Evolutionary conservation across 495 filamentous ascomycete genomes (phyloP).

Genomic region (Aspergillus taichungensis): DNA sequence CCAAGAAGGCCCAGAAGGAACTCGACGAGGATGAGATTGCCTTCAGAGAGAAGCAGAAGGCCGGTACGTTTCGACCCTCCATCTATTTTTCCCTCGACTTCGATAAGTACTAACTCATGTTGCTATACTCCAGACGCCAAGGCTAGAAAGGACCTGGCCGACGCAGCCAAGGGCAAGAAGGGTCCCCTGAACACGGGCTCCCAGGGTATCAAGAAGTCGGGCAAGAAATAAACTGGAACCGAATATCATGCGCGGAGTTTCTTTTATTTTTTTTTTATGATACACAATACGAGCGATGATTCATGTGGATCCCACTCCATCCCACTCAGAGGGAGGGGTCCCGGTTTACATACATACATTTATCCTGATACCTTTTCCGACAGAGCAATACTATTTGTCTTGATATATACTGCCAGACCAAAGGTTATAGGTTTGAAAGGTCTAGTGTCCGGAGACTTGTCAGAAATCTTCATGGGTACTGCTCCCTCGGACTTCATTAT

Average conservation of each 20-base stretch:
- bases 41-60: slow-evolving; percentile 63
- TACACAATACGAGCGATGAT: slow-evolving; percentile 25
- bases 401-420: too few relatives aligned
- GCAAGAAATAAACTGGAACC: slow-evolving; percentile 59
- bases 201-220: slow-evolving; percentile 86
- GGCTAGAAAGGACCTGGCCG: slow-evolving; percentile 64
- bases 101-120: neutral
- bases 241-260: neutral
- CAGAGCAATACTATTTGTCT: too few relatives aligned
- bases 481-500: too few relatives aligned
- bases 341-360: too few relatives aligned
- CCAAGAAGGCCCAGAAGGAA: slow-evolving; percentile 70
- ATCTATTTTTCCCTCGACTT: neutral
- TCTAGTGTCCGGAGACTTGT: too few relatives aligned
- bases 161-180: slow-evolving; percentile 51
- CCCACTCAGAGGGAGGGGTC: too few relatives aligned
- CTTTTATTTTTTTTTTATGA: slow-evolving; percentile 18
- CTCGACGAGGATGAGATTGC: slow-evolving; percentile 70
- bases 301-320: slow-evolving; percentile 6
- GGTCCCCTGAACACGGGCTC: slow-evolving; percentile 61
- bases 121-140: slow-evolving; percentile 51
- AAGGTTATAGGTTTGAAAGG: too few relatives aligned
- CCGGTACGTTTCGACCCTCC: slow-evolving; percentile 42
- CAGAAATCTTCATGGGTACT: too few relatives aligned
- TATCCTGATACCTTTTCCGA: too few relatives aligned